A percentile compares a stretch with the other conserved stretches of the same genome.
phyloP scores from a whole-genome alignment of 805 yeast species.

The Metschnikowia shivogae region DNA sequence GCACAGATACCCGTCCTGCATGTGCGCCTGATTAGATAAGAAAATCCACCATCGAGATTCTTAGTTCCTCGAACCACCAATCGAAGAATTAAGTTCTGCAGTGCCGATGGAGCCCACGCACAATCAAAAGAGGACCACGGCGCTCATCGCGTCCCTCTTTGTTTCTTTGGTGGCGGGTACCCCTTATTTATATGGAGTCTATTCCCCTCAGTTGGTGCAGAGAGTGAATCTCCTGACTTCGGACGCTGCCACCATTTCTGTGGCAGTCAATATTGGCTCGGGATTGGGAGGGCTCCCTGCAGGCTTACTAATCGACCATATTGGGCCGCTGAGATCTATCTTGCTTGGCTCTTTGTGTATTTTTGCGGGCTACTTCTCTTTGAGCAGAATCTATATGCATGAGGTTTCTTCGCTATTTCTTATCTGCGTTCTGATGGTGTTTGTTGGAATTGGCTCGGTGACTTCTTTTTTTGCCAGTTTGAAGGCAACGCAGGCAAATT shows the following conservation, averaged over 20 bases:
- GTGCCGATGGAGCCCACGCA: neutral
- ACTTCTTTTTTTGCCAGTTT: slow-evolving; percentile 56
- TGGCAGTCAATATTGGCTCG: slow-evolving; percentile 56
- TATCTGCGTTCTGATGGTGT: slow-evolving; percentile 46
- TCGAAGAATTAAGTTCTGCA: neutral
- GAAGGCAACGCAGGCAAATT: slow-evolving; percentile 57
- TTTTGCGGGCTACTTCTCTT: slow-evolving; percentile 49
- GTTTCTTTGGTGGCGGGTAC: slow-evolving; percentile 71
- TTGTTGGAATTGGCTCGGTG: slow-evolving; percentile 65
- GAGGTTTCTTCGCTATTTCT: slow-evolving; percentile 36
- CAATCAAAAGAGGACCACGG: slow-evolving; percentile 7
- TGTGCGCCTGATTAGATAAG: neutral
- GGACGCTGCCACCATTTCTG: slow-evolving; percentile 60
- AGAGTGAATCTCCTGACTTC: slow-evolving; percentile 54
- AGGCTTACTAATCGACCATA: slow-evolving; percentile 60
- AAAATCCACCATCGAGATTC: neutral
- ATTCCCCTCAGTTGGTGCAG: slow-evolving; percentile 64
- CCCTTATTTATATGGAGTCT: slow-evolving; percentile 70
- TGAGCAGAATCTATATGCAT: slow-evolving; percentile 45
- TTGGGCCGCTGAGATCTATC: slow-evolving; percentile 53
- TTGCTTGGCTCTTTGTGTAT: slow-evolving; percentile 53
- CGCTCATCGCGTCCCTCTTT: slow-evolving; percentile 34
- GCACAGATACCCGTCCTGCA: neutral
- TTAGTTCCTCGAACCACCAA: neutral
- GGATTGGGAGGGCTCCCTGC: slow-evolving; percentile 69